Conservation (phyloP, 805 yeast species). For the Saccharomycopsis sp. region DNA sequence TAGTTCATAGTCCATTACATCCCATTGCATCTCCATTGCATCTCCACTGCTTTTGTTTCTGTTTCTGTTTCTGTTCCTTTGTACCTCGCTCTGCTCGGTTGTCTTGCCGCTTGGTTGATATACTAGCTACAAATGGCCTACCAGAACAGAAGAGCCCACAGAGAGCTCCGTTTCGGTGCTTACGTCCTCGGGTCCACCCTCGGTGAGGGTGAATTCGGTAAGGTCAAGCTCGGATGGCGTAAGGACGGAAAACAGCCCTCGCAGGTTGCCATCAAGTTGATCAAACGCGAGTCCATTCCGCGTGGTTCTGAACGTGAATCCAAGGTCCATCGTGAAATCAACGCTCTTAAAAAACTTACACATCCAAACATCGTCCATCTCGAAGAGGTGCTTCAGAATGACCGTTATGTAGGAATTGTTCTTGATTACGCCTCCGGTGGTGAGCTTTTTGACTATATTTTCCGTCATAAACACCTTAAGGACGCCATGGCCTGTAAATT, state of each 20-base stretch:
- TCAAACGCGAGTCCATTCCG: constrained; percentile 82
- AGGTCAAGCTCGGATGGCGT: constrained; percentile 94
- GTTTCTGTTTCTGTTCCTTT: too few relatives aligned
- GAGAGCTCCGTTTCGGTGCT: constrained; percentile 81
- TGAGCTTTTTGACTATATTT: constrained; percentile 87
- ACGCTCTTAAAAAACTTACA: constrained; percentile 74
- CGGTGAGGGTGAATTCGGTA: constrained; percentile 98
- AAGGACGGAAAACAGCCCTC: constrained; percentile 71
- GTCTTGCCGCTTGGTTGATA: too few relatives aligned
- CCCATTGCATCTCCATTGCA: too few relatives aligned
- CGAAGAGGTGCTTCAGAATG: constrained; percentile 90
- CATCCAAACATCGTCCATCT: constrained; percentile 92
- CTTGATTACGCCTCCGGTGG: constrained; percentile 97
- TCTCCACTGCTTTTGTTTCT: too few relatives aligned
- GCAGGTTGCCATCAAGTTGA: constrained; percentile 90
- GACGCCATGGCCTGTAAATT: constrained; percentile 80
- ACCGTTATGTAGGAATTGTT: constrained; percentile 92
- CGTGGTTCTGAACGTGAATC: constrained; percentile 80
- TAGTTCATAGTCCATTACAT: too few relatives aligned
- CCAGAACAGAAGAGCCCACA: constrained; percentile 38
- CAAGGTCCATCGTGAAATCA: constrained; percentile 88
- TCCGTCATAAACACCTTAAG: constrained; percentile 78
- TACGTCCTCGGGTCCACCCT: constrained; percentile 87
- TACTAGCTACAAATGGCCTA: too few relatives aligned
- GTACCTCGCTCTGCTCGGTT: too few relatives aligned